These are phyloP conservation scores for Eremochloa ophiuroides DNA, from an alignment of 176 grass and related monocot species.

Conservation along the genomic window DNA sequence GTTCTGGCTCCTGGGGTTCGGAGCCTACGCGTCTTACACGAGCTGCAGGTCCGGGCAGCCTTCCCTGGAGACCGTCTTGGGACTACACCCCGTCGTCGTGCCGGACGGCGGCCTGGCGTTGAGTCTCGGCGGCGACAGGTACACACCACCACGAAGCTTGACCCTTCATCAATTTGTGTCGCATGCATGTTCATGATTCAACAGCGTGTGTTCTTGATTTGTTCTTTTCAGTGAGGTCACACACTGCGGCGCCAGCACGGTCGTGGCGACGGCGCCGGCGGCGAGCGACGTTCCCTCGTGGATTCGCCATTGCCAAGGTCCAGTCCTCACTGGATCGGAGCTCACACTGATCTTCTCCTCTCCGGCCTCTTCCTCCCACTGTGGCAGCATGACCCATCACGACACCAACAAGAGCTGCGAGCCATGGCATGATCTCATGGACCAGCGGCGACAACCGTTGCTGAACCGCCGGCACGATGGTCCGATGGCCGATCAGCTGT, in stretches of 20 bases:
- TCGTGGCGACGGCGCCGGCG: not conserved
- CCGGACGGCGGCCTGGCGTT: constrained; percentile 33
- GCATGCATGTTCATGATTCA: not conserved
- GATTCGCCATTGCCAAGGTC: not conserved
- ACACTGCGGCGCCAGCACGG: not conserved
- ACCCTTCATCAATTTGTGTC: not conserved
- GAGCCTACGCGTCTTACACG: constrained; percentile 18
- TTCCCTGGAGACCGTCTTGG: constrained; percentile 44
- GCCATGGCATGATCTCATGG: constrained; percentile 9
- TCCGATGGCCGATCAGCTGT: not conserved
- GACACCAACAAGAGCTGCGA: not conserved
- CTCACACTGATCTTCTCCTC: constrained; percentile 51
- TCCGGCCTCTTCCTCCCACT: not conserved
- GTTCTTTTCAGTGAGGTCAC: constrained; percentile 14
- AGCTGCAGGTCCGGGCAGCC: constrained; percentile 29
- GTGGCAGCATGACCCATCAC: not conserved
- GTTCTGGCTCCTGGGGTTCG: constrained; percentile 68
- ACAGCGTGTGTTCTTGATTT: not conserved
- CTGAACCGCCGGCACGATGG: not conserved
- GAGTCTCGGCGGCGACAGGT: constrained; percentile 50
- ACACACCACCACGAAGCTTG: not conserved
- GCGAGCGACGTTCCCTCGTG: constrained; percentile 2
- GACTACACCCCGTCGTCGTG: constrained; percentile 31
- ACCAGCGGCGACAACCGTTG: constrained; percentile 6
- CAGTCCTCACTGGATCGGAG: constrained; percentile 7